These are phyloP conservation scores for Nothomitra cinnamomea DNA, from an alignment of 2,329 filamentous ascomycete genomes.

Conservation along the genomic window DNA sequence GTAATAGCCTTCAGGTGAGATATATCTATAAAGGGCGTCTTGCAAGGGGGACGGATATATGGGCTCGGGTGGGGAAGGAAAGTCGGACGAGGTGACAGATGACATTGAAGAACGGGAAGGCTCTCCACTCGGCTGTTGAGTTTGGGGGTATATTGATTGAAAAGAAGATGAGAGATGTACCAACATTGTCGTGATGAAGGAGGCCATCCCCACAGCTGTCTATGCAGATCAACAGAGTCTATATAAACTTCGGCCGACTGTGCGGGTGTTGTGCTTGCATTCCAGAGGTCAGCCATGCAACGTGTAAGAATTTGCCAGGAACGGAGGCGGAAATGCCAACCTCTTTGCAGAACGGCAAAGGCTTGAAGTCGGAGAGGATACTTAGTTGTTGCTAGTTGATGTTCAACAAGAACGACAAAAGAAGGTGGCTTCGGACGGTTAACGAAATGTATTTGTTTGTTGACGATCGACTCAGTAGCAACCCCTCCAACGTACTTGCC, in stretches of 20 bases:
- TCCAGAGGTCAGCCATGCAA: too few relatives aligned
- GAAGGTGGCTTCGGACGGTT: too few relatives aligned
- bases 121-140: conserved; percentile 23
- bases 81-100: conserved; percentile 11
- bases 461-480: too few relatives aligned
- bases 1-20: conserved; percentile 7
- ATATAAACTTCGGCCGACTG: too few relatives aligned
- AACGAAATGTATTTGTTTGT: too few relatives aligned
- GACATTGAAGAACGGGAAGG: conserved; percentile 21
- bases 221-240: neutral
- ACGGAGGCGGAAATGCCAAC: too few relatives aligned
- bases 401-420: too few relatives aligned
- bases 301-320: too few relatives aligned
- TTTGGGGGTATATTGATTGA: conserved; percentile 15
- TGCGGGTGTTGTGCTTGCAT: neutral
- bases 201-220: conserved; percentile 37
- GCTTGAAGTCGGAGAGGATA: too few relatives aligned
- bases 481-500: too few relatives aligned
- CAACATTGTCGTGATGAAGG: conserved; percentile 70
- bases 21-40: conserved; percentile 12
- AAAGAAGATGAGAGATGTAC: conserved; percentile 27
- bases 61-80: conserved; percentile 13
- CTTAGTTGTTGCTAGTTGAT: too few relatives aligned
- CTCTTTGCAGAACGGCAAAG: too few relatives aligned
- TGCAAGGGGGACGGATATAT: conserved; percentile 16